Evolutionary conservation across 2,329 filamentous ascomycete genomes (phyloP).

Genomic region (Alternaria solani): DNA sequence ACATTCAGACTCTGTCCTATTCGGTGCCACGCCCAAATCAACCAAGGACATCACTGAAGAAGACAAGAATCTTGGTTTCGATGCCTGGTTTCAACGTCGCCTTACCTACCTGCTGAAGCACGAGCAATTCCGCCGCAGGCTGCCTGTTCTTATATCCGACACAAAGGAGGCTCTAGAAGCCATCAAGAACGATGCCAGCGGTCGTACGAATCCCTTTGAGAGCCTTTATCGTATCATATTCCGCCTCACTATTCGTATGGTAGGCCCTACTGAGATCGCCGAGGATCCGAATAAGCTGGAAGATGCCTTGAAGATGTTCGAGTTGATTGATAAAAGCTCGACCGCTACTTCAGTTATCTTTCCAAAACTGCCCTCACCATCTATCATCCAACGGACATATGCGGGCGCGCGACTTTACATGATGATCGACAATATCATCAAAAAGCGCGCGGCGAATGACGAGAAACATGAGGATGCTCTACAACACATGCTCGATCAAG

Average conservation of each 20-base stretch:
- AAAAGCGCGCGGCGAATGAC: constrained; percentile 55
- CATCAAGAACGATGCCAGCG: constrained; percentile 46
- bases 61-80: constrained; percentile 21
- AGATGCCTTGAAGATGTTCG: constrained; percentile 57
- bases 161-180: constrained; percentile 52
- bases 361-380: constrained; percentile 59
- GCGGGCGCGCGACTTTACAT: constrained; percentile 59
- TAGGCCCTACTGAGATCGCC: constrained; percentile 64
- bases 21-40: constrained; percentile 28
- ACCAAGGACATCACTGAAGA: constrained; percentile 19
- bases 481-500: constrained; percentile 63
- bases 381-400: constrained; percentile 55
- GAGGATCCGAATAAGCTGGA: constrained; percentile 54
- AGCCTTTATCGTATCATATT: constrained; percentile 63
- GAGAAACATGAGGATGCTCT: constrained; percentile 59
- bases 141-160: constrained; percentile 54
- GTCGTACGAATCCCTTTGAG: constrained; percentile 62
- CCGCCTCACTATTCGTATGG: constrained; percentile 65
- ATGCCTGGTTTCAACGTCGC: constrained; percentile 34
- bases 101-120: constrained; percentile 36
- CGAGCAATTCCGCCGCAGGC: constrained; percentile 38
- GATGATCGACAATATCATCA: constrained; percentile 59
- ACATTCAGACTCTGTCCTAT: constrained; percentile 35
- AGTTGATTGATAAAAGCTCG: constrained; percentile 56
- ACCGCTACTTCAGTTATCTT: constrained; percentile 61